Percentiles rank a stretch among this genome's conserved stretches.
Conservation (phyloP, 2,329 filamentous ascomycete genomes). For the Chaetomium sp. region DNA sequence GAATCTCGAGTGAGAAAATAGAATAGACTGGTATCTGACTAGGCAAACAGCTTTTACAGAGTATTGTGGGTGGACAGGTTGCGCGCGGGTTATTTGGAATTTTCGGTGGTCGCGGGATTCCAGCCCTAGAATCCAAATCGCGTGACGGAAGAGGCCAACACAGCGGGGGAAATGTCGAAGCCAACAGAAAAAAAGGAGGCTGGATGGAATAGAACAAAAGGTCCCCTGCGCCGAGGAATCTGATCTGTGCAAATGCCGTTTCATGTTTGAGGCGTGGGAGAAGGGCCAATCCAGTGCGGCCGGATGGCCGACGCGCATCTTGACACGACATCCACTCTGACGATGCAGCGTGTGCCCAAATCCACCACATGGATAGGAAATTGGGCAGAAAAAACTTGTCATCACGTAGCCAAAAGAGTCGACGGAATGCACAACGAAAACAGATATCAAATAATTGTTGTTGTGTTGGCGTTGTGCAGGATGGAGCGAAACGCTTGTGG, state of each 20-base stretch:
- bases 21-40: too few species aligned
- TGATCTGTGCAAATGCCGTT: background rate
- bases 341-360: too few species aligned
- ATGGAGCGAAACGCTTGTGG: background rate
- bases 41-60: too few species aligned
- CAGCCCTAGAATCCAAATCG: too few species aligned
- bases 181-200: background rate
- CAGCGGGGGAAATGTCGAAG: too few species aligned
- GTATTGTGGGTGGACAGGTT: too few species aligned
- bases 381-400: slow-evolving; percentile 5
- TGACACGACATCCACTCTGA: slow-evolving; percentile 11
- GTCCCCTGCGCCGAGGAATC: background rate
- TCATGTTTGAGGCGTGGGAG: background rate
- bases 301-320: slow-evolving; percentile 11
- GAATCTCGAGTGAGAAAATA: too few species aligned
- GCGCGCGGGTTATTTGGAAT: too few species aligned
- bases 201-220: too few species aligned
- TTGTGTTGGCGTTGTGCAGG: slow-evolving; percentile 4
- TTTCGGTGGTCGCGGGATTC: too few species aligned
- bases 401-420: slow-evolving; percentile 2
- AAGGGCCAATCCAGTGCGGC: slow-evolving; percentile 6
- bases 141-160: too few species aligned
- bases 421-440: background rate
- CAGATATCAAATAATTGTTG: background rate
- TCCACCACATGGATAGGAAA: background rate